Base-by-base conservation (phyloP, 805 yeast genomes). In the Danielia oregonensis region DNA sequence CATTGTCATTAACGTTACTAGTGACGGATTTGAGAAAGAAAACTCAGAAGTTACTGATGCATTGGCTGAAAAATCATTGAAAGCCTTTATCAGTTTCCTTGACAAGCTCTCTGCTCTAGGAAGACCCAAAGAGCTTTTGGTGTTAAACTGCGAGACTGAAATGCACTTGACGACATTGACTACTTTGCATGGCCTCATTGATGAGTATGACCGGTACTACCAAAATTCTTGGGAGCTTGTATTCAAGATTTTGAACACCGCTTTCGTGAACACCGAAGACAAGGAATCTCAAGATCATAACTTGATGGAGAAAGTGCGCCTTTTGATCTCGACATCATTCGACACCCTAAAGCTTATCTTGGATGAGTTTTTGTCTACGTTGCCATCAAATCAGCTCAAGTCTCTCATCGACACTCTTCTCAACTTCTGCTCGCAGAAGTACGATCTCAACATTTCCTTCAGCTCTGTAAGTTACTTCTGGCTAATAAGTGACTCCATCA, bases 381-480 rank as follows among this genome's bases (percentile, higher is more conserved):
- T 93, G 8, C 95, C 97, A 0, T 57, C 71, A 22, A 61, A 65
- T n/a, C 82, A 81, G 36, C 66, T 86, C 24, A 74, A 72, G 38
- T 66, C 70, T 2, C 71, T 89, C 26, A 77, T 88, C 38, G 87
- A 86, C 43, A 78, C 89, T 1, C 63, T 91, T 24, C 74, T 71
- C 48, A 74, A 78, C 42, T 91, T 86, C 57, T 80, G 86, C 22
- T 60, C 70, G 2, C 97, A 93, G 50, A 61, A 57, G 1, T 68
- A 65, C 42, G 96, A 91, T 45, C 57, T 91, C 44, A 91, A 91
- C 55, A 85, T 87, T 14, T 86, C 97, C 0, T 88, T 91, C 54
- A 86, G 95, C 31, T 81, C 96, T 0, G 84, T 88, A 6, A 86
- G 96, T 46, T 84, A 88, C 46, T 89, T 88, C 51, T 91, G 97